phyloP scores from a whole-genome alignment of 192 early-diverging fungal genomes.

The Obelidium mucronatum region DNA sequence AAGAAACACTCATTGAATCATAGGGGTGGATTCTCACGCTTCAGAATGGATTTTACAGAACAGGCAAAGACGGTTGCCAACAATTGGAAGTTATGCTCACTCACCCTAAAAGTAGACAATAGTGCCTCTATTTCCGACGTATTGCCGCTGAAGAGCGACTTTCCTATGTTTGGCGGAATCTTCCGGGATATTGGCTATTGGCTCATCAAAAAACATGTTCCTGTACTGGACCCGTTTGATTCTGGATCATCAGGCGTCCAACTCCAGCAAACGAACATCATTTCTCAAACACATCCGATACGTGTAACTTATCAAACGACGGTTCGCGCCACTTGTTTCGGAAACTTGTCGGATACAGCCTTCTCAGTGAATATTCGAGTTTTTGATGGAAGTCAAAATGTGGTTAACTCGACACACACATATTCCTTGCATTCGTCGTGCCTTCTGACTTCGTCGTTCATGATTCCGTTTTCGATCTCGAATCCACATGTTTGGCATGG shows the following conservation, averaged over 20 bases:
- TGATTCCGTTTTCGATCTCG: slow-evolving; percentile 18
- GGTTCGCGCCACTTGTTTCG: slow-evolving; percentile 8
- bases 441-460: neutral
- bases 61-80: neutral
- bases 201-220: neutral
- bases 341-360: neutral
- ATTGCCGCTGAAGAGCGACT: slow-evolving; percentile 8
- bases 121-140: neutral
- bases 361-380: neutral
- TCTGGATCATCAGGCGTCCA: slow-evolving; percentile 18
- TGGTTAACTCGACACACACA: neutral
- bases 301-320: neutral
- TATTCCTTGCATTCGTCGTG: neutral
- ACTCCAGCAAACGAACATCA: slow-evolving; percentile 24
- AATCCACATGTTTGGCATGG: slow-evolving; percentile 26
- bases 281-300: neutral
- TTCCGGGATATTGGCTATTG: slow-evolving; percentile 25
- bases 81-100: neutral
- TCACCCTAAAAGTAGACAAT: slow-evolving; percentile 12
- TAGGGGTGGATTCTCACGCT: slow-evolving; percentile 33
- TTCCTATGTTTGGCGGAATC: slow-evolving; percentile 21
- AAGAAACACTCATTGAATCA: neutral
- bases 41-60: slow-evolving; percentile 2
- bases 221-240: slow-evolving; percentile 18
- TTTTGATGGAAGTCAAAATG: neutral